A percentile compares a stretch with the other conserved stretches of the same genome.
These are phyloP conservation scores for Puccinia horiana DNA, from an alignment of 1,284 basidiomycete genomes.

Conservation along the genomic window DNA sequence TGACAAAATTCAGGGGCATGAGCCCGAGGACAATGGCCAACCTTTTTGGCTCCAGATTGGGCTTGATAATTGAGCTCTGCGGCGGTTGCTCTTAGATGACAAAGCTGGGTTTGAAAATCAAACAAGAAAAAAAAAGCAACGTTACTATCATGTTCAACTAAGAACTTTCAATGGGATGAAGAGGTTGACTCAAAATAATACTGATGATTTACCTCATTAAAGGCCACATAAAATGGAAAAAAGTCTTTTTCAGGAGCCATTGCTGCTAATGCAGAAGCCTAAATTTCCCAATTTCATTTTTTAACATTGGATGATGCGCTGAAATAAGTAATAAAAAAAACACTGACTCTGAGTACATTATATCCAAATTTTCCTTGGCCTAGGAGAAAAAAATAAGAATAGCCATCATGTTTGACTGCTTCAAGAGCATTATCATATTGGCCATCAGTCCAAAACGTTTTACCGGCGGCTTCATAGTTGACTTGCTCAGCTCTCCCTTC, in stretches of 20 bases:
- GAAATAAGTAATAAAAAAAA: neutral
- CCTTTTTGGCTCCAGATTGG: neutral
- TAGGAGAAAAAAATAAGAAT: neutral
- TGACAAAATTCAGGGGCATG: neutral
- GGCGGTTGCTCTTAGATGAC: conserved; percentile 9
- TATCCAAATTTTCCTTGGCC: conserved; percentile 5
- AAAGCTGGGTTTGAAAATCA: conserved; percentile 6
- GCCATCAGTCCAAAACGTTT: conserved; percentile 19
- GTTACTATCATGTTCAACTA: neutral
- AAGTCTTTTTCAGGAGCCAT: neutral
- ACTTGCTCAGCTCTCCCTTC: neutral
- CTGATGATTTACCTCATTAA: conserved; percentile 20
- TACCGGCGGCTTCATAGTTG: neutral
- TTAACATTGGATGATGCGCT: neutral
- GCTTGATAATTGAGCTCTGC: neutral
- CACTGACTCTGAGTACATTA: conserved; percentile 14
- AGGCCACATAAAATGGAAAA: conserved; percentile 28
- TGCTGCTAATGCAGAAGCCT: conserved; percentile 36
- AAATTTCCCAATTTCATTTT: neutral
- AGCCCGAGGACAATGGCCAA: neutral
- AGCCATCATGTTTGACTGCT: conserved; percentile 21
- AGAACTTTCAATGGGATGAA: too few relatives aligned
- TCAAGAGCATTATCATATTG: conserved; percentile 7
- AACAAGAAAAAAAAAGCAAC: neutral
- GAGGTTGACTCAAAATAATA: neutral